phyloP scores from a whole-genome alignment of 345 rosid species.

The Melaleuca alternifolia region DNA sequence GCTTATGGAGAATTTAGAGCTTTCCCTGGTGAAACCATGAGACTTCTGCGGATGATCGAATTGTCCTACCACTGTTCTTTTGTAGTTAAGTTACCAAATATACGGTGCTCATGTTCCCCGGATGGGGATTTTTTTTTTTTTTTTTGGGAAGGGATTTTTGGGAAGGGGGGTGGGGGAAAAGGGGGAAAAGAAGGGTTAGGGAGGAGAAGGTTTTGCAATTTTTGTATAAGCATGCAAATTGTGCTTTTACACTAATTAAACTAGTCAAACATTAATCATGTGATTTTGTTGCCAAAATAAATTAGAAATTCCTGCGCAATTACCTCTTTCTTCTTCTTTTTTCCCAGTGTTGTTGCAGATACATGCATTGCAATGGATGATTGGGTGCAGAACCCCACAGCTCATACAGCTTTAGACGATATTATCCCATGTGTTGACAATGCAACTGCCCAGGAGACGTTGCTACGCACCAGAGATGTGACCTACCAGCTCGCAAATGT shows the following conservation, averaged over 20 bases:
- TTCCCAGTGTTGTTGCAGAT: constrained; percentile 70
- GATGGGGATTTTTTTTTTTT: background rate
- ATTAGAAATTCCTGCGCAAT: background rate
- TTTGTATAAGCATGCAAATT: background rate
- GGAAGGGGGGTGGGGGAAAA: no score
- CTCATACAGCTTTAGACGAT: constrained; percentile 86
- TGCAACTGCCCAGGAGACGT: constrained; percentile 78
- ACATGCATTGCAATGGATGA: constrained; percentile 90
- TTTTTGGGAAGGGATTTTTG: no score
- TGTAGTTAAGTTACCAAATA: background rate
- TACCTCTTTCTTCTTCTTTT: background rate
- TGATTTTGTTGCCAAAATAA: background rate
- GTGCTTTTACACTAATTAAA: background rate
- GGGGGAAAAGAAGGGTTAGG: background rate
- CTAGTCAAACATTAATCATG: background rate
- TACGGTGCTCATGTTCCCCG: background rate
- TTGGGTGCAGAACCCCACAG: constrained; percentile 81
- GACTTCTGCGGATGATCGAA: background rate
- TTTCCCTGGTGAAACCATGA: background rate
- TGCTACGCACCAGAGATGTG: constrained; percentile 45
- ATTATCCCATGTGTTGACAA: constrained; percentile 92
- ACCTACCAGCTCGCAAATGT: constrained; percentile 43
- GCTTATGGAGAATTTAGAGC: background rate
- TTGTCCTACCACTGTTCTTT: background rate
- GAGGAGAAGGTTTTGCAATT: background rate